Evolutionary conservation across 2,329 filamentous ascomycete species (phyloP), one percentile per base, ranked within the genome.

Genomic region (Scedosporium boydii): DNA sequence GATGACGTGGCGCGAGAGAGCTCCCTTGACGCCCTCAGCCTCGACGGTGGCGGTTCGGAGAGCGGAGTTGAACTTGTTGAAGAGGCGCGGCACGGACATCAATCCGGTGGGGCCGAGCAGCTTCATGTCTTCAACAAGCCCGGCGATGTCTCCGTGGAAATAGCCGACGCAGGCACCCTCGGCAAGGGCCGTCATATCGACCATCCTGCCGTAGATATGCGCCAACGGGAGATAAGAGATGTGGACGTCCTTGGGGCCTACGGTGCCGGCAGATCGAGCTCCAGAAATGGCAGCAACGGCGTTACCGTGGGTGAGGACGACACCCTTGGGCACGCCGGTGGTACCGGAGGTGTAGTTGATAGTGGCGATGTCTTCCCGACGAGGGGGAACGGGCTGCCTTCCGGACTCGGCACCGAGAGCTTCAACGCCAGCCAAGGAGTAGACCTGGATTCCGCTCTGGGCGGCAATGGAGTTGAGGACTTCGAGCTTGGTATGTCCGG

Each of bases 311-410:
- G 88, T 93, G 67, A 98, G 78, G 42, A 93, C 81, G 4, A 95
- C 91, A 66, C 90, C 90, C 76, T 96, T 95, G 64, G 90, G 90
- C 67, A 87, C 81, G 29, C 90, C 90, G 0, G 90, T 95, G 1
- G 91, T 95, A 53, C 91, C 91, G 5, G 89, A 93, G 3, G 91
- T 96, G 77, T 95, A 96, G 78, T 93, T 95, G 79, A 95, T 91
- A 61, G 95, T 98, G 68, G 93, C 82, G 63, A 89, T 82, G 71
- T 98, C 92, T 7, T 90, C 84, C 10, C 88, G 84, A 51, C 76
- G 77, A 4, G 93, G 91, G 14, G 89, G 84, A 63, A 87, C 88
- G 75, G 88, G 85, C 46, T 88, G 82, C 64, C 87, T 82, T 55
- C 88, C 87, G 34, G 87, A 86, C 63, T 85, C 80, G 63, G 82